Percentiles rank a stretch among this genome's conserved stretches.
Evolutionary conservation across 148 eudicot species (phyloP).

Genomic region (Arctostaphylos glauca): DNA sequence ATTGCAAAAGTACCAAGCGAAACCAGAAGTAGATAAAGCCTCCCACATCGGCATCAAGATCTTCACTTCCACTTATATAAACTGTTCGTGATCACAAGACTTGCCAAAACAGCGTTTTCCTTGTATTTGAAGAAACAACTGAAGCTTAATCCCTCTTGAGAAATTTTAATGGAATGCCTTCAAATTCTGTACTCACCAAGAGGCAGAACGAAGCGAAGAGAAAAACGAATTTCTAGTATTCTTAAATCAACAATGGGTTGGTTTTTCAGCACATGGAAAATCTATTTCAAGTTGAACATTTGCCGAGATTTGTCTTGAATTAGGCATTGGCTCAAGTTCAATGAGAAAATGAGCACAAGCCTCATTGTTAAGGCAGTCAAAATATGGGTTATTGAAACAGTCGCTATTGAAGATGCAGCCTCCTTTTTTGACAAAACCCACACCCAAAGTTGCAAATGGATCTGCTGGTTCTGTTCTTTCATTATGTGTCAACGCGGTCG

Average conservation of each 20-base stretch:
- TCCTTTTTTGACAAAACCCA: too few relatives aligned
- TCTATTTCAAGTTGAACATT: background rate
- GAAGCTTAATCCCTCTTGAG: background rate
- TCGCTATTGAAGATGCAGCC: too few relatives aligned
- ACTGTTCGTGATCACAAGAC: background rate
- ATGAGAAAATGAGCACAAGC: too few relatives aligned
- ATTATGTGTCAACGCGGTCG: too few relatives aligned
- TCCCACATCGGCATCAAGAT: background rate
- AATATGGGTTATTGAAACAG: too few relatives aligned
- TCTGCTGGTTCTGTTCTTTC: too few relatives aligned
- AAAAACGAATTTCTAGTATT: background rate
- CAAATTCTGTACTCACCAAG: background rate
- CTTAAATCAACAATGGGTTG: background rate
- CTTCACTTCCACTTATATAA: slow-evolving; percentile 1
- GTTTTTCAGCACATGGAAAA: background rate
- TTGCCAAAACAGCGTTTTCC: background rate
- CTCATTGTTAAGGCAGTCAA: too few relatives aligned
- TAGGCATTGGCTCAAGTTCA: too few relatives aligned
- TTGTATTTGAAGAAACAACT: background rate
- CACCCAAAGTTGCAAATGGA: too few relatives aligned
- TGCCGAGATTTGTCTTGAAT: too few relatives aligned
- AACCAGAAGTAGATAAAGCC: background rate
- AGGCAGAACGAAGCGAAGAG: background rate
- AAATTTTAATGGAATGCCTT: background rate
- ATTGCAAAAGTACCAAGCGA: background rate